Evolutionary conservation across 306 rosid genomes (phyloP), one percentile per base, ranked within the genome.

Genomic region (Vigna reflexopilosa): DNA sequence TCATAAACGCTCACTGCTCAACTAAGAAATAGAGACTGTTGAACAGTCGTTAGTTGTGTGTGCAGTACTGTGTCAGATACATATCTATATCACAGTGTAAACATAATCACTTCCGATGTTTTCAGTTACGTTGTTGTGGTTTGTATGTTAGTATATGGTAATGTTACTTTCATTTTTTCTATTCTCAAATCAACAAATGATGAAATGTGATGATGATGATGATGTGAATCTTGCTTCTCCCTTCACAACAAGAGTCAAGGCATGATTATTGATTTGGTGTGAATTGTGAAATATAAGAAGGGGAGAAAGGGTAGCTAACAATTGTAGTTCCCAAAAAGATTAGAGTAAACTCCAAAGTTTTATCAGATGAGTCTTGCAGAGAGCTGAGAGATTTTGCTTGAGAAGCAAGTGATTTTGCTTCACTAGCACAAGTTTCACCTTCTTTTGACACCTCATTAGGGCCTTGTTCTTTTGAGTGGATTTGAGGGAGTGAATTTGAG

Each of bases 161-260:
- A 51, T 67, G 76, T 84, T 54, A 79, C 75, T 83, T 86, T 91
- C 98, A 93, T 93, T 77, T 45, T 20, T 80, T 78, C 49, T 62
- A 70, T 32, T 26, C 56, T 51, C 80, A 58, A 67, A 20, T 58
- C 34, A 59, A 0, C 66, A 55, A 79, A 80, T 86, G 79, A 83
- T 78, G 86, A 77, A 77, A 20, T 20, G 22, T 73, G 79, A 20
- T 65, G 73, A 73, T 61, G 64, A 73, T 61, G 64, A 70, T 70
- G 34, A 44, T 42, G 17, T 38, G 44, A 65, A 57, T 62, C 38
- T 34, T 44, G 28, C 11, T 52, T 64, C 51, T 65, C 40, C 44
- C 52, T 80, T 76, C 77, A 48, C 64, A 62, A 42, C 28, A 70
- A 63, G 64, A 67, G 51, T 70, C 74, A 59, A 85, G 57, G 82